Conservation (phyloP, 768 basidiomycete genomes). For the Kwoniella mangroviensis region DNA sequence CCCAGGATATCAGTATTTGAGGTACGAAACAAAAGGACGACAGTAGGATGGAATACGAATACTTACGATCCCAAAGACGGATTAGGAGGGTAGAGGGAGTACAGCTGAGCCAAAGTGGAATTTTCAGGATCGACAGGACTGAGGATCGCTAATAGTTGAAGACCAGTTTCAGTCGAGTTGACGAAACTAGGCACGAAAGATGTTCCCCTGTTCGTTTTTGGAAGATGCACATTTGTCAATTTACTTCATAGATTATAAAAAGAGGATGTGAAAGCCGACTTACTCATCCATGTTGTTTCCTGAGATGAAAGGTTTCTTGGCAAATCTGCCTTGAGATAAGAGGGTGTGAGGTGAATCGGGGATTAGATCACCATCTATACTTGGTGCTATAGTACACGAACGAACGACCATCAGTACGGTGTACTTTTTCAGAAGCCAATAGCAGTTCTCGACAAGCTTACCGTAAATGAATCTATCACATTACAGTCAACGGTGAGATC, state of each 20-base stretch:
- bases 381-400: constrained; percentile 28
- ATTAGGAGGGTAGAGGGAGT: constrained; percentile 38
- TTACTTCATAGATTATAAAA: background rate
- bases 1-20: background rate
- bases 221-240: background rate
- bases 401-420: constrained; percentile 4
- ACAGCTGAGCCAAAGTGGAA: constrained; percentile 33
- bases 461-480: constrained; percentile 36
- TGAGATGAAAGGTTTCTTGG: constrained; percentile 50
- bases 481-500: background rate
- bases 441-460: background rate
- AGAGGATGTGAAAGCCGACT: constrained; percentile 17
- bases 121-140: constrained; percentile 31
- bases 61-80: constrained; percentile 43
- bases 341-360: constrained; percentile 47
- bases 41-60: background rate
- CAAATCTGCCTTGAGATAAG: constrained; percentile 45
- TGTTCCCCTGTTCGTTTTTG: constrained; percentile 41
- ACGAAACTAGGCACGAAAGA: constrained; percentile 39
- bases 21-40: too few species aligned
- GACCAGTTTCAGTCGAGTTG: constrained; percentile 24
- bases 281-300: constrained; percentile 55
- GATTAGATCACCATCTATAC: constrained; percentile 52
- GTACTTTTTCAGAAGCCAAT: background rate
- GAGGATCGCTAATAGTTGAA: constrained; percentile 27